Percentiles rank a stretch among this genome's conserved stretches.
Conservation (phyloP, 2,329 filamentous ascomycete genomes). For the Hymenoscyphus salicellus region DNA sequence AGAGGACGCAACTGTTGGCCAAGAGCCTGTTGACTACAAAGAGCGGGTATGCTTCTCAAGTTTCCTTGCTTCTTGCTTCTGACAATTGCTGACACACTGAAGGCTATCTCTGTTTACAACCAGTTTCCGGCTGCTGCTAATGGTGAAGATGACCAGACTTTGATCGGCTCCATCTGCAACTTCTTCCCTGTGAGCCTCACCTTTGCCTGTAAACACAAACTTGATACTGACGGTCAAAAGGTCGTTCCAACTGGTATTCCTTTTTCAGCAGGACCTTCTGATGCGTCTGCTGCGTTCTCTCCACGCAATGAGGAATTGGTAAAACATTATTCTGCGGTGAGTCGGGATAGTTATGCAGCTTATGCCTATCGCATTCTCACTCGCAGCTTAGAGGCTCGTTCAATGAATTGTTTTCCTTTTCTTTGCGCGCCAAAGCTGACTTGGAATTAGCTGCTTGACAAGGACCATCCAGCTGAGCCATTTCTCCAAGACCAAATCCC, state of each 20-base stretch:
- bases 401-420: neutral
- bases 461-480: neutral
- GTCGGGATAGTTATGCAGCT: no score
- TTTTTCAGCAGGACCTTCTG: no score
- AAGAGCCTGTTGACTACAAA: neutral
- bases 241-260: neutral
- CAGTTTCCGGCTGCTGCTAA: neutral
- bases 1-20: neutral
- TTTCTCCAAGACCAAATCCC: neutral
- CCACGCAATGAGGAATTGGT: no score
- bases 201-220: neutral
- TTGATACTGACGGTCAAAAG: neutral
- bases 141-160: neutral
- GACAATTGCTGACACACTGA: neutral
- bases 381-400: no score
- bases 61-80: neutral
- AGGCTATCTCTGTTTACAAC: neutral
- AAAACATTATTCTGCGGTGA: no score
- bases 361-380: no score
- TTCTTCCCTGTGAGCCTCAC: neutral
- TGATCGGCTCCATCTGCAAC: neutral
- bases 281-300: no score
- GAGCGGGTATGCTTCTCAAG: neutral
- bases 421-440: neutral
- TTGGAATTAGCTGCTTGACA: neutral